Evolutionary conservation across 169 alveolate species (phyloP), one percentile per base, ranked within the genome.

Genomic region (Eimeria brunetti): DNA sequence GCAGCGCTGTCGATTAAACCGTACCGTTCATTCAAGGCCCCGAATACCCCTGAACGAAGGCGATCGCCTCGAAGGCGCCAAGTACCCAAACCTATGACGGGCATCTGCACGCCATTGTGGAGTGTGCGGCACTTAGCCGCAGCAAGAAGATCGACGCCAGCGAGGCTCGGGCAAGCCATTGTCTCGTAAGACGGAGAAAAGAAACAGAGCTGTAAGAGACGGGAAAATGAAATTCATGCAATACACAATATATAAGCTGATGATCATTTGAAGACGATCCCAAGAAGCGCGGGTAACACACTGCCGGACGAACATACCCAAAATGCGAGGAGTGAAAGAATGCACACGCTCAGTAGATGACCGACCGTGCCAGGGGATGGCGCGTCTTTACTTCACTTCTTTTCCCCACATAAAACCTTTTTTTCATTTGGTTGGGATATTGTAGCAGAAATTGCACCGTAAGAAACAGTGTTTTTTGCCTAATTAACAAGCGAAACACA

Each of bases 21-120:
- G 85, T 71, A 58, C 0, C 75, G 76, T 30, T 83, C 90, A 1
- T 83, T 62, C 4, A 83, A 53, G 20, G 90, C 90, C 53, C 90
- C 90, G 53, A 83, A 83, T 6, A 83, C 90, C 16, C 90, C 90
- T 7, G 76, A 49, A 4, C 76, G 76, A n/a, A 83, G 76, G 16
- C 53, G 30, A 5, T 91, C 91, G 8, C 95, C 95, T 41, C 67
- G 90, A 7, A 91, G 85, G 27, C 95, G 90, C 91, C 88, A 91
- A 1, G 95, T 91, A 14, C 95, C 95, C n/a, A 91, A 85, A 36
- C 95, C 95, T 18, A 91, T 80, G 0, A 91, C 41, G 38, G 95
- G 95, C 56, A 91, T 56, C 36, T 44, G 76, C 27, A 91, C 95
- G 6, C 95, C 95, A 51, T 91, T 91, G 56, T 58, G 6, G 36